A percentile compares a stretch with the other conserved stretches of the same genome.
phyloP scores from a whole-genome alignment of 2,329 filamentous ascomycete species.

The Cercospora janseana region DNA sequence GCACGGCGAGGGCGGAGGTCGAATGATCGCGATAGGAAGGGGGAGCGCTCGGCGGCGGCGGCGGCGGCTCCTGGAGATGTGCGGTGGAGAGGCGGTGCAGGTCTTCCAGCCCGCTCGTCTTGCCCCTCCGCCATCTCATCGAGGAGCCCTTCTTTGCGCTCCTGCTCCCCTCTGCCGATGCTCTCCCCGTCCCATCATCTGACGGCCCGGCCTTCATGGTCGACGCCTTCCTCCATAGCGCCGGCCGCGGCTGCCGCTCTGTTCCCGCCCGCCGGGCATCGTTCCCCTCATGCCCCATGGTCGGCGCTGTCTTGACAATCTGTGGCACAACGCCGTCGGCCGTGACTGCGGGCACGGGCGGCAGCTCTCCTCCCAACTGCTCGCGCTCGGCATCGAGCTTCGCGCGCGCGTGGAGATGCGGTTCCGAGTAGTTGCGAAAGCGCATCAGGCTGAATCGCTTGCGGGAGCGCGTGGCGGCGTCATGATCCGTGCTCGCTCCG shows the following conservation, averaged over 20 bases:
- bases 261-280: constrained; percentile 16
- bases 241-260: constrained; percentile 23
- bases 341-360: constrained; percentile 43
- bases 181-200: constrained; percentile 4
- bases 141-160: constrained; percentile 28
- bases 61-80: constrained; percentile 41
- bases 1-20: constrained; percentile 61
- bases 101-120: constrained; percentile 39
- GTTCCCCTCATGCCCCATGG: constrained; percentile 5
- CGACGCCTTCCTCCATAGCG: constrained; percentile 30
- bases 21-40: constrained; percentile 62
- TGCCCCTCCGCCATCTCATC: constrained; percentile 34
- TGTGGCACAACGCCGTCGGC: constrained; percentile 49
- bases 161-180: constrained; percentile 19
- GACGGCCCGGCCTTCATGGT: constrained; percentile 28
- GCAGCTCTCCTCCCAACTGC: constrained; percentile 43
- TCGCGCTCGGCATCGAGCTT: constrained; percentile 62
- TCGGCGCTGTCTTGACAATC: constrained; percentile 84
- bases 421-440: constrained; percentile 86
- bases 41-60: constrained; percentile 44
- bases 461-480: constrained; percentile 28
- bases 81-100: constrained; percentile 59
- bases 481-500: constrained; percentile 23
- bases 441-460: constrained; percentile 68
- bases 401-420: constrained; percentile 74